phyloP scores from a whole-genome alignment of 1,284 basidiomycete species.

The Puccinia brachypodii region DNA sequence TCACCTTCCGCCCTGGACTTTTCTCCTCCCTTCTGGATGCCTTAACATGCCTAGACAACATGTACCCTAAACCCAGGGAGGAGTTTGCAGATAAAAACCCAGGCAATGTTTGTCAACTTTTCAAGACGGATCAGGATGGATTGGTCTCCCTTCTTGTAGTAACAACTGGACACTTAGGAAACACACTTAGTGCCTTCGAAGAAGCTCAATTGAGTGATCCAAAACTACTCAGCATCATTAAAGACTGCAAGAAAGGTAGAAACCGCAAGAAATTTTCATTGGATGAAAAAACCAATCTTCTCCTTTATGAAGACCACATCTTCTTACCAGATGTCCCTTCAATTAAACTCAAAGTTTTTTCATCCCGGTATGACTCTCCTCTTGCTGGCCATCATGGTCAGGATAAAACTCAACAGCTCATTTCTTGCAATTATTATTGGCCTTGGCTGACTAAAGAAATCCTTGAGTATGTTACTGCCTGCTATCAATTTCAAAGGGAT shows the following conservation, averaged over 20 bases:
- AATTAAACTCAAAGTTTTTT: background rate
- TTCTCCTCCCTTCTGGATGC: background rate
- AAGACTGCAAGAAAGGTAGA: background rate
- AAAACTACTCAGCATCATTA: background rate
- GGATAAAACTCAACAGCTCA: background rate
- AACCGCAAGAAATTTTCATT: background rate
- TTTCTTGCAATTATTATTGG: background rate
- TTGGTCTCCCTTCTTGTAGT: background rate
- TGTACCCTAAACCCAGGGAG: background rate
- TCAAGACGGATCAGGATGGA: background rate
- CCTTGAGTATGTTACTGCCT: background rate
- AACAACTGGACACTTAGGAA: background rate
- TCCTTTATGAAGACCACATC: background rate
- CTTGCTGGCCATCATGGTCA: background rate
- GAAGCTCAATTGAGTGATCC: background rate
- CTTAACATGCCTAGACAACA: background rate
- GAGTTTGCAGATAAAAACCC: background rate
- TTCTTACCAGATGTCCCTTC: background rate
- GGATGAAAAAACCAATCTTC: background rate
- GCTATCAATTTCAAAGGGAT: background rate
- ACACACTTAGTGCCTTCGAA: background rate
- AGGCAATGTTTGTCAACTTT: background rate
- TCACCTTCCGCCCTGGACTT: background rate
- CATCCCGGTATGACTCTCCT: background rate
- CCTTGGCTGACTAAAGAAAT: background rate